Evolutionary conservation across 2,329 filamentous ascomycete species (phyloP).

Genomic region (Penicillium nordicum): DNA sequence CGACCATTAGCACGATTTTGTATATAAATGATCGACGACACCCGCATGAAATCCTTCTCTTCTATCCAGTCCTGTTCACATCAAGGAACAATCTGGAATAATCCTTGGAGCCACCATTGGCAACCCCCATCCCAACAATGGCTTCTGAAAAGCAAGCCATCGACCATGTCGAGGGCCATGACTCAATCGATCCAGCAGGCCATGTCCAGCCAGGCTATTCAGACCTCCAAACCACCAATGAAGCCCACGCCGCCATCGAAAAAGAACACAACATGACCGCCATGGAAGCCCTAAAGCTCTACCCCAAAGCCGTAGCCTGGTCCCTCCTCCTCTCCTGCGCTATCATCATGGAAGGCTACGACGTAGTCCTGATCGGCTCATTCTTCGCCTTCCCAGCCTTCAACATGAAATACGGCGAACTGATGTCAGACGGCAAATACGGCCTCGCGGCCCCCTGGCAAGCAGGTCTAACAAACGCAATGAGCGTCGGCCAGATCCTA

Average conservation of each 20-base stretch:
- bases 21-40: background rate
- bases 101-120: background rate
- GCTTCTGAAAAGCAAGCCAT: slow-evolving; percentile 4
- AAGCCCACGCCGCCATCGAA: slow-evolving; percentile 30
- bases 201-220: slow-evolving; percentile 26
- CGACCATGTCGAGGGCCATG: slow-evolving; percentile 2
- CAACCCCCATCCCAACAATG: background rate
- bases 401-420: slow-evolving; percentile 18
- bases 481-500: slow-evolving; percentile 31
- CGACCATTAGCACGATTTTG: background rate
- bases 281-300: slow-evolving; percentile 27
- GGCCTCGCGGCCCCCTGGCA: slow-evolving; percentile 37
- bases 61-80: background rate
- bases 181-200: background rate
- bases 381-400: slow-evolving; percentile 33
- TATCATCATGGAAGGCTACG: slow-evolving; percentile 44
- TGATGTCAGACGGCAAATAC: slow-evolving; percentile 19
- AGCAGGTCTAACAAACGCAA: slow-evolving; percentile 34
- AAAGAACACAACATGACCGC: slow-evolving; percentile 37
- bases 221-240: slow-evolving; percentile 2
- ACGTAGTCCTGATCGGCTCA: slow-evolving; percentile 34
- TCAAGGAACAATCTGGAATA: background rate
- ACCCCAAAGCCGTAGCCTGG: slow-evolving; percentile 39
- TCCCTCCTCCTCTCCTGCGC: slow-evolving; percentile 36
- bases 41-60: background rate